A percentile compares a stretch with the other conserved stretches of the same genome.
Conservation (phyloP, 805 yeast species). For the Candida hungchunana region DNA sequence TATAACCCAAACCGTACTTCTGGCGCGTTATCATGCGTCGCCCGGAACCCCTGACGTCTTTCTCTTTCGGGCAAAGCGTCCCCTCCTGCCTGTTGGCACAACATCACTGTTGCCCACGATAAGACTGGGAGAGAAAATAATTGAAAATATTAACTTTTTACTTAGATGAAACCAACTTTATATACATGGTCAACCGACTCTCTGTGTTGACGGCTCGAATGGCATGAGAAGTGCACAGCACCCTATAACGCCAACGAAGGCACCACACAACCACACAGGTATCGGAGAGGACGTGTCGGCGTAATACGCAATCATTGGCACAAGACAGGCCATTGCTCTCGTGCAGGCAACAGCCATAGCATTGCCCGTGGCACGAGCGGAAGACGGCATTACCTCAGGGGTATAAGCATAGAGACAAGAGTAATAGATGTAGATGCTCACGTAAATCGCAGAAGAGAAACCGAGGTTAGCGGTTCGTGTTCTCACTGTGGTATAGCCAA, state of each 20-base stretch:
- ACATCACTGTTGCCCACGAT: too few relatives aligned
- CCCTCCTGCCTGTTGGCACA: too few relatives aligned
- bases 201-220: conserved; percentile 40
- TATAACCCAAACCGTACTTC: too few relatives aligned
- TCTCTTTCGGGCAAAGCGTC: too few relatives aligned
- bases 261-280: conserved; percentile 12
- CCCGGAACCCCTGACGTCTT: too few relatives aligned
- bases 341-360: conserved; percentile 52
- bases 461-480: conserved; percentile 48
- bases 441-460: conserved; percentile 30
- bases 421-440: conserved; percentile 44
- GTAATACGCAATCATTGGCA: conserved; percentile 49
- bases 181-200: conserved; percentile 19
- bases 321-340: conserved; percentile 49
- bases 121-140: too few relatives aligned
- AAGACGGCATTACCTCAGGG: conserved; percentile 56
- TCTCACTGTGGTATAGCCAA: conserved; percentile 61
- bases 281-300: conserved; percentile 9
- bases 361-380: conserved; percentile 53
- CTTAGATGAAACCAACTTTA: too few relatives aligned
- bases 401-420: conserved; percentile 63
- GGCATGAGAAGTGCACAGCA: conserved; percentile 43
- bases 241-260: conserved; percentile 31
- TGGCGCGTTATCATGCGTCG: too few relatives aligned
- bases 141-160: too few relatives aligned